phyloP scores from a whole-genome alignment of 176 grass and related monocot species.

The Triticum timopheevii region DNA sequence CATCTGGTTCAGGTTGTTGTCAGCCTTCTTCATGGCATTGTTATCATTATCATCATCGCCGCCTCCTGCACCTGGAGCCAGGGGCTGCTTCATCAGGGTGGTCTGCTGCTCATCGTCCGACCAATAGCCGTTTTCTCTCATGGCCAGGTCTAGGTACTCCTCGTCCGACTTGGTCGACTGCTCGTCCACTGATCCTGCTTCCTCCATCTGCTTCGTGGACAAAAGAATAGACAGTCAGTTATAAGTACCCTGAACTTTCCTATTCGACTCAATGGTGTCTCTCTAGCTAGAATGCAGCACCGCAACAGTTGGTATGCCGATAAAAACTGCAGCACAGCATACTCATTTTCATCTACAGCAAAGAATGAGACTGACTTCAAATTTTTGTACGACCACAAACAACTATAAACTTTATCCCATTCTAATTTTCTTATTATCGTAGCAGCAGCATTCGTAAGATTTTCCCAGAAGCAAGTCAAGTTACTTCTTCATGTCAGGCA shows the following conservation, averaged over 20 bases:
- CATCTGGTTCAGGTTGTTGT: not conserved
- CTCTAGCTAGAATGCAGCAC: not conserved
- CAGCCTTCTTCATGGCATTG: too few relatives aligned
- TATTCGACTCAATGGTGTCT: not conserved
- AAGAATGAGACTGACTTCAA: not conserved
- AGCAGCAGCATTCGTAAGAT: too few relatives aligned
- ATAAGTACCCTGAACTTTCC: not conserved
- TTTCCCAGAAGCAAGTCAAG: too few relatives aligned
- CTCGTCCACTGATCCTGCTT: constrained; percentile 8
- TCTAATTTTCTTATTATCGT: too few relatives aligned
- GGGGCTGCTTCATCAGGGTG: not conserved
- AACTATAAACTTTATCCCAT: not conserved
- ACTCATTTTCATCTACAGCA: not conserved
- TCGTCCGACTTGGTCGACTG: not conserved
- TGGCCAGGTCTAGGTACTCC: constrained; percentile 5
- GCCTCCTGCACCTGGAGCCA: not conserved
- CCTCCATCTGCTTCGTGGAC: not conserved
- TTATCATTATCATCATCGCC: not conserved
- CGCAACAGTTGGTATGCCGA: too few relatives aligned
- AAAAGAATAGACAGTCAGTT: not conserved
- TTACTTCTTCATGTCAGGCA: not conserved
- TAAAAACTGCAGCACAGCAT: too few relatives aligned
- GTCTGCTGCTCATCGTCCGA: not conserved
- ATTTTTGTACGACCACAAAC: not conserved
- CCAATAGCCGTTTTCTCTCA: constrained; percentile 11